Evolutionary conservation across 306 rosid species (phyloP), one percentile per base, ranked within the genome.

Genomic region (Quercus ilex): DNA sequence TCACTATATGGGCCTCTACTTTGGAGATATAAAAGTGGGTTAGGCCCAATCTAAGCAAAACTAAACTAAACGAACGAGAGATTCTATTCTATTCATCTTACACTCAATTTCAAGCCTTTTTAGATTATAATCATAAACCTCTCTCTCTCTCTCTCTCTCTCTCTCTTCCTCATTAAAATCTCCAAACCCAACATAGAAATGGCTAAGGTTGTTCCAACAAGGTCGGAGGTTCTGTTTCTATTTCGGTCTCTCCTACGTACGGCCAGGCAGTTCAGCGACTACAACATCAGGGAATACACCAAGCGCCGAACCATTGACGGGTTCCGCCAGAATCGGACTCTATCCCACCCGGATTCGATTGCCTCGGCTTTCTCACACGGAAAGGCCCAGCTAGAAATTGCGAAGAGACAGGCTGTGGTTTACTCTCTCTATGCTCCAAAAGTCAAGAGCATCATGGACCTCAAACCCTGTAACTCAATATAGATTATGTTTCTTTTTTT

Each of bases 281-380:
- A 92, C 90, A 93, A 93, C 89, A 81, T 92, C 43, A 83, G 87
- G 56, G 97, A 94, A 77, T 92, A 94, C 92, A 68, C 89, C 13
- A 90, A 85, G 87, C 90, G 85, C 81, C 91, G 94, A 10, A 81
- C 94, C 77, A 7, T 88, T 49, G 97, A 92, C 18, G 90, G 89
- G 68, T 92, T 92, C 75, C 97, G 88, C 67, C 68, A 76, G 11
- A 90, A 84, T 71, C 85, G 70, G 18, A 26, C n/a, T 68, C 90
- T 94, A n/a, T 80, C 94, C 0, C 92, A 89, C 33, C 62, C 88
- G 4, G 30, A 81, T 55, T 73, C 84, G 10, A 53, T 87, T 35
- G 69, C 90, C 26, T 55, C 88, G 4, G 92, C 89, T 25, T 87
- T 74, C 55, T 76, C 85, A 2, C 81, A 85, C 30, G 98, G 92